Percentiles rank a stretch among this genome's conserved stretches.
Evolutionary conservation across 495 filamentous ascomycete genomes (phyloP).

Genomic region (Lasiosphaeris hirsuta): DNA sequence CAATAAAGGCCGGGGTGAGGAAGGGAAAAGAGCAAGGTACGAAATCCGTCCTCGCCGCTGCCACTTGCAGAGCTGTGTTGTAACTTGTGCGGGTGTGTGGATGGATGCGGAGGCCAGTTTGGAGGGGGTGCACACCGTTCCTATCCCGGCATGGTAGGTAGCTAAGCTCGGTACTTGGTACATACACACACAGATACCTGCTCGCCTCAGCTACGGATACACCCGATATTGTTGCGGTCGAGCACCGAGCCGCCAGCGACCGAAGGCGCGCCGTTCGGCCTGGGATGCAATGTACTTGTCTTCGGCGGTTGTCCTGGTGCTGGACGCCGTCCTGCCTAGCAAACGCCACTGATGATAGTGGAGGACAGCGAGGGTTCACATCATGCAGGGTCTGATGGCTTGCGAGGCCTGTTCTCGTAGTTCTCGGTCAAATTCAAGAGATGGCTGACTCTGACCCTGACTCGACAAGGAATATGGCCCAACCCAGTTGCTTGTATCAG

Average conservation of each 20-base stretch:
- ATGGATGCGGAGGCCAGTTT: too few species aligned
- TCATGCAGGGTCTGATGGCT: slow-evolving; percentile 38
- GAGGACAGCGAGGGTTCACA: slow-evolving; percentile 27
- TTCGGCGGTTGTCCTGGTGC: slow-evolving; percentile 1
- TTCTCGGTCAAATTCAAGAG: slow-evolving; percentile 17
- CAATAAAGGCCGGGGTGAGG: not conserved
- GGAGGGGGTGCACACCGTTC: too few species aligned
- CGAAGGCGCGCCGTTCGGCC: slow-evolving; percentile 10
- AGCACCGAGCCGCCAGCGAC: not conserved
- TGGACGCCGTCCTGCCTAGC: slow-evolving; percentile 26
- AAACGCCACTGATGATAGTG: slow-evolving; percentile 43
- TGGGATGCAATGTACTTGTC: slow-evolving; percentile 3
- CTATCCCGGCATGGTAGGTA: too few species aligned
- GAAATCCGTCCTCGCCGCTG: too few species aligned
- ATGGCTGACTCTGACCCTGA: slow-evolving; percentile 6
- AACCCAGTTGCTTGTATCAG: slow-evolving; percentile 1
- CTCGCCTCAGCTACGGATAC: too few species aligned
- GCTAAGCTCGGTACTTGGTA: too few species aligned
- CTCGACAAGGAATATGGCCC: too few species aligned
- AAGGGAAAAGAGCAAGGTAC: not conserved
- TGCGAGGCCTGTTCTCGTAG: slow-evolving; percentile 7
- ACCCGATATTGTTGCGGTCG: not conserved
- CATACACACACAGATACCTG: too few species aligned
- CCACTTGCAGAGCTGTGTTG: too few species aligned
- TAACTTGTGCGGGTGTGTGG: too few species aligned